Conservation (phyloP, 225 moss, liverwort and hornwort species). For the Asterella californica region DNA sequence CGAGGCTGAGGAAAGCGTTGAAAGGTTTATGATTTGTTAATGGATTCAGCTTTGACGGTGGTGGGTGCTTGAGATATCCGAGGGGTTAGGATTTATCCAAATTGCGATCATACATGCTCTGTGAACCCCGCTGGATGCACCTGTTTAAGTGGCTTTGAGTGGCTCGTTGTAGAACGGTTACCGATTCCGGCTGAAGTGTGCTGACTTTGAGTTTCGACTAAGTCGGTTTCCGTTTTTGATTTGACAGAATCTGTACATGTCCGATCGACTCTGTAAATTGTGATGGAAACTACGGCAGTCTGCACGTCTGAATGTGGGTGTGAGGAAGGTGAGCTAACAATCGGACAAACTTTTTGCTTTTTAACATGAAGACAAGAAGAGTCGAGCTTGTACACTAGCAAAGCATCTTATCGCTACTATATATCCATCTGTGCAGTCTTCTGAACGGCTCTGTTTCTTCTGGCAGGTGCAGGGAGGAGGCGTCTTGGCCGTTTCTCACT, state of each 20-base stretch:
- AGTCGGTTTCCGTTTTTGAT: background rate
- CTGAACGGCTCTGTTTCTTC: conserved; percentile 6
- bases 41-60: too few relatives aligned
- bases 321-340: conserved; percentile 8
- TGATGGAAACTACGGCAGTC: conserved; percentile 4
- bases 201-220: background rate
- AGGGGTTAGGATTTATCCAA: too few relatives aligned
- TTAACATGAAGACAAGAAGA: background rate
- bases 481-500: conserved; percentile 1
- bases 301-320: background rate
- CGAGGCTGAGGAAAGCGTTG: too few relatives aligned
- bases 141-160: background rate
- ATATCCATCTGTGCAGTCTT: background rate
- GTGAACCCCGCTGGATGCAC: background rate
- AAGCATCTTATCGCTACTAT: background rate
- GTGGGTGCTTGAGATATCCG: too few relatives aligned
- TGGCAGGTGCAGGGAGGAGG: conserved; percentile 13
- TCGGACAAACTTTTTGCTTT: background rate
- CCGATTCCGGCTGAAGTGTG: too few relatives aligned
- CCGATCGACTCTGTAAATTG: conserved; percentile 7
- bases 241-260: conserved; percentile 15
- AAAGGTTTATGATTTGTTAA: too few relatives aligned
- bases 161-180: too few relatives aligned
- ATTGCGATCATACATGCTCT: too few relatives aligned
- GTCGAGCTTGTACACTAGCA: background rate